Percentiles rank a stretch among this genome's conserved stretches.
Conservation (phyloP, 306 rosid genomes). For the Alnus rubra region DNA sequence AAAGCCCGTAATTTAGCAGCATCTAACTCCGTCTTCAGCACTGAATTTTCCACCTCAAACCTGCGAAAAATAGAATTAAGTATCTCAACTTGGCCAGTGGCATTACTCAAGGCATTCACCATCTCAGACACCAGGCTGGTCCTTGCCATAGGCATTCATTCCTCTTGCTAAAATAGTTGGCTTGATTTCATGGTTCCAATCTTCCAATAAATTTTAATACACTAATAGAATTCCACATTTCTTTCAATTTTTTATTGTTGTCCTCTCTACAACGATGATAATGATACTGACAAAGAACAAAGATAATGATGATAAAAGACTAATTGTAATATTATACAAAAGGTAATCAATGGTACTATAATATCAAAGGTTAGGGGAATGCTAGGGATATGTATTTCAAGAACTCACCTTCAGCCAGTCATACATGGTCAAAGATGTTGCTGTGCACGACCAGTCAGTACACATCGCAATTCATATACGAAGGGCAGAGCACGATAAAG, state of each 20-base stretch:
- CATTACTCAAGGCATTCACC: conserved; percentile 55
- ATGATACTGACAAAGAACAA: background rate
- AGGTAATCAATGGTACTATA: background rate
- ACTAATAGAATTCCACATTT: too few relatives aligned
- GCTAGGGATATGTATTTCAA: conserved; percentile 18
- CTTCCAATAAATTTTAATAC: too few relatives aligned
- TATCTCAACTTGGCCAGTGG: conserved; percentile 40
- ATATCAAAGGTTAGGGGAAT: conserved; percentile 3
- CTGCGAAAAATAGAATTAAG: conserved; percentile 30
- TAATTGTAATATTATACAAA: background rate
- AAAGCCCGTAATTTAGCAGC: conserved; percentile 41
- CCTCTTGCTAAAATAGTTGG: too few relatives aligned
- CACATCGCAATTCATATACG: too few relatives aligned
- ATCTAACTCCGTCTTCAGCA: conserved; percentile 44
- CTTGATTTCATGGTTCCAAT: too few relatives aligned
- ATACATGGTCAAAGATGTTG: conserved; percentile 95
- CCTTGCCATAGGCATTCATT: too few relatives aligned
- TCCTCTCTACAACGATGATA: background rate
- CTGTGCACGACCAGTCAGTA: conserved; percentile 81
- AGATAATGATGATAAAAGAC: background rate
- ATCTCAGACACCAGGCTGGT: conserved; percentile 31
- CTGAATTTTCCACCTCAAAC: conserved; percentile 44
- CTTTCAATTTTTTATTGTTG: background rate
- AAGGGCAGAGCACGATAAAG: too few relatives aligned
- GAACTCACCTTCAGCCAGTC: conserved; percentile 93